Conservation (phyloP, 2,329 filamentous ascomycete genomes). For the Epichloe coenophiala region DNA sequence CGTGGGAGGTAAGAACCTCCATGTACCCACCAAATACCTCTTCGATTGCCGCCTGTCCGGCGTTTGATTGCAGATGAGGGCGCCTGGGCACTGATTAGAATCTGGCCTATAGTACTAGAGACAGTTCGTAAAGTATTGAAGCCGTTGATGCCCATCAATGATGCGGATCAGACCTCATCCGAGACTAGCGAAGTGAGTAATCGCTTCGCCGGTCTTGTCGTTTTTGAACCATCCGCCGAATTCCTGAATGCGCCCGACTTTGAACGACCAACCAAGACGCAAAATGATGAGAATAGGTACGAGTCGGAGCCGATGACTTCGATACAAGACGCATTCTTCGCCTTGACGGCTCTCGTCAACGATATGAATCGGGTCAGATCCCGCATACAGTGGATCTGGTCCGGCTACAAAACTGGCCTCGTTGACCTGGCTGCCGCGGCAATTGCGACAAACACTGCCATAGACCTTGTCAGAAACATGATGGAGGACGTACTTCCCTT, state of each 20-base stretch:
- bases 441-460: slow-evolving; percentile 24
- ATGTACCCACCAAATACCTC: slow-evolving; percentile 7
- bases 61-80: neutral
- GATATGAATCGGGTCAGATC: slow-evolving; percentile 18
- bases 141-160: slow-evolving; percentile 8
- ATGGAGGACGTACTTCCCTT: slow-evolving; percentile 17
- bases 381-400: slow-evolving; percentile 19
- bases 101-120: slow-evolving; percentile 17
- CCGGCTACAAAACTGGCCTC: slow-evolving; percentile 7
- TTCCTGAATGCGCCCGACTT: slow-evolving; percentile 20
- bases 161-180: neutral
- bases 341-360: slow-evolving; percentile 14
- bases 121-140: slow-evolving; percentile 19
- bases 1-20: slow-evolving; percentile 15
- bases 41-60: neutral
- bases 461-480: slow-evolving; percentile 19
- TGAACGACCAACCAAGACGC: neutral
- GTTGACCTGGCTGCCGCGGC: slow-evolving; percentile 20
- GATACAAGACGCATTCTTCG: slow-evolving; percentile 15
- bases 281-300: slow-evolving; percentile 11
- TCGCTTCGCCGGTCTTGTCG: slow-evolving; percentile 20
- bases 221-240: slow-evolving; percentile 24
- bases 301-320: slow-evolving; percentile 16
- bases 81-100: neutral
- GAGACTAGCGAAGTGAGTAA: slow-evolving; percentile 10